Percentiles rank a stretch among this genome's conserved stretches.
Evolutionary conservation across 306 rosid genomes (phyloP).

Genomic region (Acmispon strigosus): DNA sequence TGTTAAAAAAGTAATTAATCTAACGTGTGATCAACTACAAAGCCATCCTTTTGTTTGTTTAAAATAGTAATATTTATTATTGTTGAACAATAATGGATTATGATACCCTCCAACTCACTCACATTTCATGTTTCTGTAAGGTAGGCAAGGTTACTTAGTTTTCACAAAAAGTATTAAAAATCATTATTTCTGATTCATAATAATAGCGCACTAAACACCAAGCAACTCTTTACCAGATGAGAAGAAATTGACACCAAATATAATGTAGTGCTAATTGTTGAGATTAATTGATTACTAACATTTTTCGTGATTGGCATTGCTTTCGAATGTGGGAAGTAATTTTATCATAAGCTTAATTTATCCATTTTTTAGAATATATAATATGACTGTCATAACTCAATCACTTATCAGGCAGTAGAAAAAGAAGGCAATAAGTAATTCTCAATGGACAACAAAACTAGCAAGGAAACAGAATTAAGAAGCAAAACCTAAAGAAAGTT

Average conservation of each 20-base stretch:
- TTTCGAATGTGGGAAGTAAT: conserved; percentile 7
- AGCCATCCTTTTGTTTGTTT: neutral
- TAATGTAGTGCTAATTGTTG: neutral
- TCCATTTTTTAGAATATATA: neutral
- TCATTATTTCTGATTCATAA: neutral
- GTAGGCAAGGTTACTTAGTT: neutral
- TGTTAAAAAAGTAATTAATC: too few species aligned
- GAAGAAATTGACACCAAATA: neutral
- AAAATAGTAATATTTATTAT: neutral
- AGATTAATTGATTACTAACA: neutral
- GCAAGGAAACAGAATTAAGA: neutral
- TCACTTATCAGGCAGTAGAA: neutral
- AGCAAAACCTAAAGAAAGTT: neutral
- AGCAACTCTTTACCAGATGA: neutral
- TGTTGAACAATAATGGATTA: neutral
- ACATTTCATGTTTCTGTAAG: conserved; percentile 17
- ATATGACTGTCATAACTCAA: neutral
- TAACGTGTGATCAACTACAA: too few species aligned
- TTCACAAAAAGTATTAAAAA: neutral
- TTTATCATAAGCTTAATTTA: neutral
- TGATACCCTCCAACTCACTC: conserved; percentile 7
- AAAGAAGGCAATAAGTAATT: neutral
- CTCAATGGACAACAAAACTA: conserved; percentile 14
- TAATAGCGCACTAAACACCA: neutral
- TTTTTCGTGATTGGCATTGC: neutral